Evolutionary conservation across 2,329 filamentous ascomycete species (phyloP), one percentile per base, ranked within the genome.

Genomic region (Apiospora pterosperma): DNA sequence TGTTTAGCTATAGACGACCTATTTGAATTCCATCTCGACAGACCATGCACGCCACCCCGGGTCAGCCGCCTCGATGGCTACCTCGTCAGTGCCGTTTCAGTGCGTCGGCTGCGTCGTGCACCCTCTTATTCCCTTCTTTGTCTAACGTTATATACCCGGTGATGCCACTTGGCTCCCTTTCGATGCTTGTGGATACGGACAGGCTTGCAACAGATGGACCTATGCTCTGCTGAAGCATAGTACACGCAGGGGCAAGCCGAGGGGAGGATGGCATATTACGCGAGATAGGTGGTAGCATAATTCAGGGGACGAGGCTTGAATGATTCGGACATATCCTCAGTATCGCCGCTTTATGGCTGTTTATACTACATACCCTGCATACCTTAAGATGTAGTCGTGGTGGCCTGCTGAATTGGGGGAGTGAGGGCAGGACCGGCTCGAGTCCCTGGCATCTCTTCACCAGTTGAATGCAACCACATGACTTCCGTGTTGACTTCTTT

Each of bases 351-450:
- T 74, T 76, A 77, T 74, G 70, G 68, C 73, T 73, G 67, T 73
- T 74, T 71, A 72, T 75, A 76, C 69, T 75, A 77, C 80, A 80
- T 80, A 80, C 78, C 78, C 76, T 69, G 69, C 71, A 73, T 73
- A 70, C 68, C 67, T 67, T 68, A 70, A 67, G 67, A 69, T 73
- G 73, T 73, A 72, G 76, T 76, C n/a, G n/a, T 72, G 55, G 65
- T 69, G 65, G 65, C 69, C 63, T 64, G 64, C 69, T 71, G 72
- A 66, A 69, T 68, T 70, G 67, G 73, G 73, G 74, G 72, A 75
- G 73, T n/a, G n/a, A n/a, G n/a, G n/a, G n/a, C n/a, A n/a, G n/a
- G n/a, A n/a, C 36, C 52, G 64, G 41, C 39, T 36, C 38, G 62
- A n/a, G n/a, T n/a, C n/a, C n/a, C n/a, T n/a, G n/a, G n/a, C n/a